These are phyloP conservation scores for Apium graveolens DNA, from an alignment of 129 eudicot species.

Conservation along the genomic window DNA sequence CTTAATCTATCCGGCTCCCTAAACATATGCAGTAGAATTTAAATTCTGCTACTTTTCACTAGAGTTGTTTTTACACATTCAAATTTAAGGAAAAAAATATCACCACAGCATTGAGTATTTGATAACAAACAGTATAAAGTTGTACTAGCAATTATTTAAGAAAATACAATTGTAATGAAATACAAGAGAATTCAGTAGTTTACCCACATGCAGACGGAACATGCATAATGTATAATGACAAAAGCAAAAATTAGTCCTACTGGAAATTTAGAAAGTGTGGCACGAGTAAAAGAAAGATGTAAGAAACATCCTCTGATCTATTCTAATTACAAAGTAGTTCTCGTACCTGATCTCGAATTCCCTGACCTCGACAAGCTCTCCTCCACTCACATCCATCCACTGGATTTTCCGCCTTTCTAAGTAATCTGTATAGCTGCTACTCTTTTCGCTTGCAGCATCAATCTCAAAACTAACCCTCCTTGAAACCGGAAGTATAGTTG, in stretches of 20 bases:
- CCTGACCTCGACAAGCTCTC: constrained; percentile 76
- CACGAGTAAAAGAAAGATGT: not conserved
- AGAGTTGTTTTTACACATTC: not conserved
- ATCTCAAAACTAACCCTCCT: constrained; percentile 18
- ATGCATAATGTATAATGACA: not conserved
- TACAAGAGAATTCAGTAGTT: not conserved
- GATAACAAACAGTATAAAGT: not conserved
- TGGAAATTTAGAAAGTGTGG: not conserved
- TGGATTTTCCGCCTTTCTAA: constrained; percentile 56
- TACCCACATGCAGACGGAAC: not conserved
- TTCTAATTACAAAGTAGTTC: constrained; percentile 9
- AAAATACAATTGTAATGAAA: not conserved
- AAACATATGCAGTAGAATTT: not conserved
- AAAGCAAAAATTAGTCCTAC: not conserved
- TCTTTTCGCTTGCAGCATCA: constrained; percentile 21
- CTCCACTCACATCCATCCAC: constrained; percentile 81
- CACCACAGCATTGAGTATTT: not conserved
- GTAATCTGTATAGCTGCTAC: constrained; percentile 18
- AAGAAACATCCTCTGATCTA: not conserved
- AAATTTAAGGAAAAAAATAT: not conserved
- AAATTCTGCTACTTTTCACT: not conserved
- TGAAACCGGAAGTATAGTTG: constrained; percentile 13
- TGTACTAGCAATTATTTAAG: not conserved
- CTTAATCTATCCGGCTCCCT: not conserved
- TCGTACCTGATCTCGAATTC: constrained; percentile 88